Conservation (phyloP, 2,329 filamentous ascomycete genomes). For the Botryosphaeria dothidea region DNA sequence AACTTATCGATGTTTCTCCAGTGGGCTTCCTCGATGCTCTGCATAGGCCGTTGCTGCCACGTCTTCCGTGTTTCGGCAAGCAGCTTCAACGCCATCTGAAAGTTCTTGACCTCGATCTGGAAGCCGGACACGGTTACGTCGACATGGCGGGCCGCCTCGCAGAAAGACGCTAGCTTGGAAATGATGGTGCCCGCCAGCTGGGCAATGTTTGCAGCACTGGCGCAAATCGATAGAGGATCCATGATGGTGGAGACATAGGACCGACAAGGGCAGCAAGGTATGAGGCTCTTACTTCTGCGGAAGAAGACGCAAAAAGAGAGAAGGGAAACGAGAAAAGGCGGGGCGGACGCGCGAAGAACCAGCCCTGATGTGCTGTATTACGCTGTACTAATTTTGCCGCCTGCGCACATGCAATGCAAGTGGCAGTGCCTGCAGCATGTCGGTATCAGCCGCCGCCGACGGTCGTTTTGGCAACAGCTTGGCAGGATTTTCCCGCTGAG, state of each 20-base stretch:
- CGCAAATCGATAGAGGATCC: conserved; percentile 19
- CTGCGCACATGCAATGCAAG: not conserved
- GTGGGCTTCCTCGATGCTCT: conserved; percentile 8
- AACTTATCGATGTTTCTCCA: conserved; percentile 7
- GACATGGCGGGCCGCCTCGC: conserved; percentile 12
- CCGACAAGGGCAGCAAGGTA: not conserved
- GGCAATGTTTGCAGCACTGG: conserved; percentile 16
- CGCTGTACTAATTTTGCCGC: not conserved
- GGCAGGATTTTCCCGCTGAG: not conserved
- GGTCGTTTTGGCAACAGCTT: not conserved
- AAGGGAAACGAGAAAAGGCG: not conserved
- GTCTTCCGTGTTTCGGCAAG: not conserved
- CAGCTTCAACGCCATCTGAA: not conserved
- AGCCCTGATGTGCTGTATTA: not conserved
- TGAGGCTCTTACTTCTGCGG: not conserved
- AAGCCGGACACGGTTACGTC: conserved; percentile 13
- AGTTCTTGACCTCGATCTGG: conserved; percentile 5
- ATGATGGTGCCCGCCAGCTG: conserved; percentile 17
- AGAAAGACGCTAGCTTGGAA: conserved; percentile 2
- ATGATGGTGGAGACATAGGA: conserved; percentile 13
- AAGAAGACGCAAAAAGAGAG: not conserved
- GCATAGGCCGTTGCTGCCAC: not conserved
- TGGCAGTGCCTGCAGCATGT: conserved; percentile 2
- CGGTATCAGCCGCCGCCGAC: not conserved
- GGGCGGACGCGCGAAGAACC: not conserved